These are phyloP conservation scores for Omphalotus guepiniiformis DNA, from an alignment of 768 basidiomycete species.

Conservation along the genomic window DNA sequence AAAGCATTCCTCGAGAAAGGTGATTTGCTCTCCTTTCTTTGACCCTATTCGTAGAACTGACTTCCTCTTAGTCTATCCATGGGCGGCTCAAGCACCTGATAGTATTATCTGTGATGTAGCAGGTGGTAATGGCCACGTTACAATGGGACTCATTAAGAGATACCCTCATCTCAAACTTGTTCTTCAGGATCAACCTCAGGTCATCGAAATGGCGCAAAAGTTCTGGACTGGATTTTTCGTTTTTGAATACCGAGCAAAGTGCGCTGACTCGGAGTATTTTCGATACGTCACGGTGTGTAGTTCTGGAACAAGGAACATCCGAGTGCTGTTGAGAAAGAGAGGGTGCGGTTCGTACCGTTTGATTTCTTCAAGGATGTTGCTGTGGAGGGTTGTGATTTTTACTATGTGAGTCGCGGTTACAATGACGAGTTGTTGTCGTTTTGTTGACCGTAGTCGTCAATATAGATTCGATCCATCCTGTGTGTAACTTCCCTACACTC, in stretches of 20 bases:
- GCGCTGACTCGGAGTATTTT: neutral
- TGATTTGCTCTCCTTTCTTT: constrained; percentile 3
- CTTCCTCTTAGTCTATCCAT: constrained; percentile 27
- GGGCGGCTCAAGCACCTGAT: constrained; percentile 24
- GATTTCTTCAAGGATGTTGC: constrained; percentile 37
- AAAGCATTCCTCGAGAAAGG: constrained; percentile 25
- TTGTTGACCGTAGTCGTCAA: neutral
- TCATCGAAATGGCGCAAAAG: constrained; percentile 25
- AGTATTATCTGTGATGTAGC: constrained; percentile 36
- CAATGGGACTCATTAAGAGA: constrained; percentile 27
- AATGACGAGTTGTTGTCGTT: neutral
- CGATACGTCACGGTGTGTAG: constrained; percentile 5
- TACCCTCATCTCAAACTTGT: constrained; percentile 31
- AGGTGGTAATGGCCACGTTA: constrained; percentile 31
- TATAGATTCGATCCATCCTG: constrained; percentile 33
- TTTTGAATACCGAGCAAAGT: neutral
- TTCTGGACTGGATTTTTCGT: neutral
- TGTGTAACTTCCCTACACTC: constrained; percentile 11
- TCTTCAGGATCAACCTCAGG: constrained; percentile 32
- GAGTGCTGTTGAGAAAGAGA: constrained; percentile 28
- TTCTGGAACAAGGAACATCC: constrained; percentile 31
- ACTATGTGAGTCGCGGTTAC: constrained; percentile 31
- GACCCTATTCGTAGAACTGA: neutral
- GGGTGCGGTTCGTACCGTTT: constrained; percentile 32
- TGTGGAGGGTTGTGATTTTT: constrained; percentile 31